A percentile compares a stretch with the other conserved stretches of the same genome.
Evolutionary conservation across 1,284 basidiomycete species (phyloP).

Genomic region (Leccinum cinnamomeum): DNA sequence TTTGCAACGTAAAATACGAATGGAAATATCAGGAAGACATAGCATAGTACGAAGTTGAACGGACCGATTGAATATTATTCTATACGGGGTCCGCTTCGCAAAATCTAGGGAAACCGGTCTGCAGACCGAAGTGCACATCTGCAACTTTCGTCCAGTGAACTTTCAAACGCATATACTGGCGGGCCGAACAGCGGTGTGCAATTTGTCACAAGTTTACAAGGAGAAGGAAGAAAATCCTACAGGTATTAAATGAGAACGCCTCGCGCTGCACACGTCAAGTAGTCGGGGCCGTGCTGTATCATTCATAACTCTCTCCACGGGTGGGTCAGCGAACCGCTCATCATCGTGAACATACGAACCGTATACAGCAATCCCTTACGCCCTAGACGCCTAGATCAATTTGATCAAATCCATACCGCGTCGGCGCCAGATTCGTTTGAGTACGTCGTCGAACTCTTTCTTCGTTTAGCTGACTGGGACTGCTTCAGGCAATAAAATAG

Average conservation of each 20-base stretch:
- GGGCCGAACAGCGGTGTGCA: background rate
- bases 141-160: background rate
- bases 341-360: background rate
- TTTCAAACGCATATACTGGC: background rate
- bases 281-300: background rate
- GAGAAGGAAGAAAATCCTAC: conserved; percentile 3
- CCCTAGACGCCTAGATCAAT: conserved; percentile 13
- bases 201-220: conserved; percentile 12
- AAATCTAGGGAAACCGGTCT: background rate
- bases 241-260: conserved; percentile 2
- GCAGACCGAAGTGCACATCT: background rate
- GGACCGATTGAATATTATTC: background rate
- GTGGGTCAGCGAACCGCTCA: conserved; percentile 1
- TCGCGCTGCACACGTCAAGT: conserved; percentile 1
- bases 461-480: background rate
- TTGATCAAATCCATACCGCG: conserved; percentile 1
- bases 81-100: background rate
- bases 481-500: conserved; percentile 8
- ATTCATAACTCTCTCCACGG: conserved; percentile 10
- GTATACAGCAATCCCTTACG: background rate
- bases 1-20: background rate
- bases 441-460: background rate
- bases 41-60: background rate
- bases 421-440: conserved; percentile 9
- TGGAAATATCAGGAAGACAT: background rate